Evolutionary conservation across 176 grass and related monocot genomes (phyloP), one percentile per base, ranked within the genome.

Genomic region (Tuctoria greenei): DNA sequence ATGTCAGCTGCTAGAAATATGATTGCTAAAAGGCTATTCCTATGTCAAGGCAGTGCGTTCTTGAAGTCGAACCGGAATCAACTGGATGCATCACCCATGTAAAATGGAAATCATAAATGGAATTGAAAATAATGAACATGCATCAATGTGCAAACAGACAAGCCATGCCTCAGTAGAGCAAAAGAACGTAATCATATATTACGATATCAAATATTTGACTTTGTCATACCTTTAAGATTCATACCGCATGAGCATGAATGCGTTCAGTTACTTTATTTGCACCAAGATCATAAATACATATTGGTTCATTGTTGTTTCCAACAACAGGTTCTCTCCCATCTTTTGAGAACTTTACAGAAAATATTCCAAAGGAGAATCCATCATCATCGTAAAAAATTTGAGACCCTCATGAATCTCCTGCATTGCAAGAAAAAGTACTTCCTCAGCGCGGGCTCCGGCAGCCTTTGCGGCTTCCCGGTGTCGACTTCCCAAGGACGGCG

Each of bases 271-370:
- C 63, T 79, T 88, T 95, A 54, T 88, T 83, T 85, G 85, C 83
- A 57, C 79, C 73, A 40, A 95, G 76, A 78, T 95, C 92, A 71
- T 95, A 91, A 46, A 91, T 64, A 86, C 85, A 88, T 86, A 95
- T 88, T 23, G 79, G 86, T 27, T 84, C 47, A 39, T 83, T 72
- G 41, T 85, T 91, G 62, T 78, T 91, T 75, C 92, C 92, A 51
- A 89, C 82, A 65, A 86, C 79, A 77, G 91, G 46, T 81, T 95
- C 92, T 76, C 76, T 65, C 14, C 88, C 92, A 75, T 95, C 85
- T 59, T 49, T 88, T 75, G 92, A 95, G 67, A 91, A 95, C 15
- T 91, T 88, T 35, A 95, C 75, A 55, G 92, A 95, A 76, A 91
- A 95, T 91, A 91, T 91, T 60, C 79, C 86, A 61, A 91, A 88